Percentiles rank a stretch among this genome's conserved stretches.
Conservation (phyloP, 148 eudicot species). For the Pharnaceum exiguum region DNA sequence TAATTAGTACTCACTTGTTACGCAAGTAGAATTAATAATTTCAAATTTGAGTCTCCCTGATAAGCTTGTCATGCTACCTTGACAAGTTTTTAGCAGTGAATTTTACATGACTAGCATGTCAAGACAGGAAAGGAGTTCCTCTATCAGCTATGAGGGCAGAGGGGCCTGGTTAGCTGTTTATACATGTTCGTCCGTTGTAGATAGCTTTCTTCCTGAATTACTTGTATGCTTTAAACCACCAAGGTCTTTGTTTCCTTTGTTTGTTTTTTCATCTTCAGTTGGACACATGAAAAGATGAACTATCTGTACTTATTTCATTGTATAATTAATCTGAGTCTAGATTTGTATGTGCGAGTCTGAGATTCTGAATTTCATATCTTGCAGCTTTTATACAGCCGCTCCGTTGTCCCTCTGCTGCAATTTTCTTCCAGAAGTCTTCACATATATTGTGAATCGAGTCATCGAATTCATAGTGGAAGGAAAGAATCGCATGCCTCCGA, state of each 20-base stretch:
- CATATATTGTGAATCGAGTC: slow-evolving; percentile 25
- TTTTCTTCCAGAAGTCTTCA: slow-evolving; percentile 52
- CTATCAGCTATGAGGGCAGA: no score
- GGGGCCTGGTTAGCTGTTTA: no score
- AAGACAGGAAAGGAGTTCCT: no score
- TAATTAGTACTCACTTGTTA: no score
- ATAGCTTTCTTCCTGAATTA: not conserved
- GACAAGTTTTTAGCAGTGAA: not conserved
- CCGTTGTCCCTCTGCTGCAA: slow-evolving; percentile 79
- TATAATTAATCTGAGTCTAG: not conserved
- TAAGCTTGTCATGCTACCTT: not conserved
- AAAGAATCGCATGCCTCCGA: slow-evolving; percentile 39
- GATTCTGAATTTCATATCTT: slow-evolving; percentile 24
- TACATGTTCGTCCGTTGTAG: not conserved
- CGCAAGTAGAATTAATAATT: no score
- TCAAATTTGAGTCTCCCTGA: not conserved
- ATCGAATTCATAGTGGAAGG: slow-evolving; percentile 61
- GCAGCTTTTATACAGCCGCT: slow-evolving; percentile 89
- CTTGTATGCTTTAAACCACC: not conserved
- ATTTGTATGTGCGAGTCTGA: slow-evolving; percentile 21
- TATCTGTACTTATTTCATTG: not conserved
- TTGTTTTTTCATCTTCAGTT: not conserved
- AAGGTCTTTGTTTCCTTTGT: not conserved
- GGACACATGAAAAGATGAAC: not conserved
- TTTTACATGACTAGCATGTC: not conserved